A percentile compares a stretch with the other conserved stretches of the same genome.
These are phyloP conservation scores for Teratosphaeria viscida DNA, from an alignment of 2,329 filamentous ascomycete species.

Conservation along the genomic window DNA sequence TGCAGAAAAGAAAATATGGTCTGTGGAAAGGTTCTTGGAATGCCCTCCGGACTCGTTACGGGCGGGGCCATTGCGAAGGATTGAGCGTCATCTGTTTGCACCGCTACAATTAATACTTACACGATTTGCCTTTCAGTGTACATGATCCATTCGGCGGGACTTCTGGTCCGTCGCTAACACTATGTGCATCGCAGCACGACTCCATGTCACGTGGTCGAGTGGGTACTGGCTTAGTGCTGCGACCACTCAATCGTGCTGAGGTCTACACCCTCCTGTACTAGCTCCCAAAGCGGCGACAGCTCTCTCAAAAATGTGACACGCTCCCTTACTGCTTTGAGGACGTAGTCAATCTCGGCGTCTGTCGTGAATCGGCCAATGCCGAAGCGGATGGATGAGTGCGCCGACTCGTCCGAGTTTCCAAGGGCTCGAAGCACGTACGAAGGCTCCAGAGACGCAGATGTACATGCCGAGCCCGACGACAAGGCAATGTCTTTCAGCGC, in stretches of 20 bases:
- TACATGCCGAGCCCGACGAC: conserved; percentile 93
- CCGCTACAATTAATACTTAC: not conserved
- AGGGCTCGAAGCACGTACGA: conserved; percentile 91
- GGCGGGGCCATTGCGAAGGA: not conserved
- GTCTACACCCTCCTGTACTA: conserved; percentile 94
- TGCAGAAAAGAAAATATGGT: not conserved
- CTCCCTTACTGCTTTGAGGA: conserved; percentile 84
- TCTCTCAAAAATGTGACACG: conserved; percentile 88
- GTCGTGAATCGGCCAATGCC: conserved; percentile 97
- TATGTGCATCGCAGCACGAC: not conserved
- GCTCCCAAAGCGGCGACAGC: conserved; percentile 90
- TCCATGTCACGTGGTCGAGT: not conserved
- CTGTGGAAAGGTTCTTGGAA: not conserved
- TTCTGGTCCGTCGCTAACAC: not conserved
- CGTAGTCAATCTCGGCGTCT: conserved; percentile 91
- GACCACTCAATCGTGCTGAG: conserved; percentile 97
- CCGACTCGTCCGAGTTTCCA: conserved; percentile 93
- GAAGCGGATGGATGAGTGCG: conserved; percentile 95
- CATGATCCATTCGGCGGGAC: not conserved
- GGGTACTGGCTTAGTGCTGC: conserved; percentile 55
- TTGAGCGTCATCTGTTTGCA: not conserved
- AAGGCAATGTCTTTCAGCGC: conserved; percentile 95
- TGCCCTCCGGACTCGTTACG: not conserved
- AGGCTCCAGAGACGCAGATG: conserved; percentile 89
- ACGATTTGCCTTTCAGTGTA: not conserved